phyloP scores from a whole-genome alignment of 164 flowering plant genomes.

The Vitis amurensis region DNA sequence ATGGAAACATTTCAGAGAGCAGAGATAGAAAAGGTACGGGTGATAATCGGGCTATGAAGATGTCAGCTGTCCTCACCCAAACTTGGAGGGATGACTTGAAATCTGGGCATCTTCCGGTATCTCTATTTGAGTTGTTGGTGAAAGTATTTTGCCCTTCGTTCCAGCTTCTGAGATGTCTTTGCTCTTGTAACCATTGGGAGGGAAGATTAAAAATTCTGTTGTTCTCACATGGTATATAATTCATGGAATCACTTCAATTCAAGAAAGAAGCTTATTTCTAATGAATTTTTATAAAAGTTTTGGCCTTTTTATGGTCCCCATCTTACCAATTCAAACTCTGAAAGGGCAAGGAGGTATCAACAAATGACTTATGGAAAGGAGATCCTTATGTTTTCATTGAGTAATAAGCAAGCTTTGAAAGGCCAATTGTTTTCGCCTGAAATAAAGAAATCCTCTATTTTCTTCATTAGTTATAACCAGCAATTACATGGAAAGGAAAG shows the following conservation, averaged over 20 bases:
- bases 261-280: background rate
- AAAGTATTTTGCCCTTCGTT: conserved; percentile 40
- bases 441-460: no score
- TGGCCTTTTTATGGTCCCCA: no score
- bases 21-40: conserved; percentile 32
- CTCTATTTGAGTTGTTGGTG: conserved; percentile 40
- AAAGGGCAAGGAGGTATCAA: no score
- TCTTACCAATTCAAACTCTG: no score
- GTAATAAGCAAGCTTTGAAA: background rate
- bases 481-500: no score
- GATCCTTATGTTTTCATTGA: background rate
- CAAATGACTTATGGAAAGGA: background rate
- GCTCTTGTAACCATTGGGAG: conserved; percentile 25
- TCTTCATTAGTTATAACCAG: no score
- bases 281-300: no score
- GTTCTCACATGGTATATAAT: no score
- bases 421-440: background rate
- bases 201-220: no score
- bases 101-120: conserved; percentile 50
- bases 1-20: conserved; percentile 31
- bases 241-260: no score
- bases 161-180: conserved; percentile 47
- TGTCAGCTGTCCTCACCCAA: conserved; percentile 45
- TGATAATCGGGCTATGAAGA: conserved; percentile 30
- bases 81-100: conserved; percentile 75